Base-by-base conservation (phyloP, 345 rosid species). In the Mercurialis annua region DNA sequence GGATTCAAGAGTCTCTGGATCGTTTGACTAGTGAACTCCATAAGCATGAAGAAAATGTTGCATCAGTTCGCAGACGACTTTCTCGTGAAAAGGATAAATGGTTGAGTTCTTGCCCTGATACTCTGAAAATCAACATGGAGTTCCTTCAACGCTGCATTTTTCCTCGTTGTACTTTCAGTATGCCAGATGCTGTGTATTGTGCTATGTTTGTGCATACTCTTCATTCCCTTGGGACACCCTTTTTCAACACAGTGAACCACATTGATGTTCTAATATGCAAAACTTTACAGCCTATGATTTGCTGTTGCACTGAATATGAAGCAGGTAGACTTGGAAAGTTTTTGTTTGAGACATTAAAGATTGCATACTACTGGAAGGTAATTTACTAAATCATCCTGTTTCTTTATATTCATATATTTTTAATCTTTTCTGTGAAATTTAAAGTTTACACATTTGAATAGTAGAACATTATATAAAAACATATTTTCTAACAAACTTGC, bases 271-370 rank as follows among this genome's bases (percentile, higher is more conserved):
- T 95, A 66, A 90, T 95, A 63, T 95, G 99, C 78, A 95, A 92
- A 76, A 95, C 96, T 24, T 76, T 95, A 36, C 99, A 95, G 84
- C 99, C 99, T 34, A 95, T 95, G 99, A 95, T 95, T 76, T 95
- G 99, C 85, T 95, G 98, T 87, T 90, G 99, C 81, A 95, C 99
- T 48, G 99, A 95, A 77, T 92, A 87, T 76, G 99, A 95, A 82
- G 99, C 81, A 12, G 99, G 99, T 56, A 84, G 98, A 76, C 93
- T 95, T 71, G 97, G 99, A 74, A 87, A 85, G 74, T 95, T 95
- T 82, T 67, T 95, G 77, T 87, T 79, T 66, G 98, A 95, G 84
- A 95, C 99, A 5, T 60, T 95, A 59, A 95, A 92, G 89, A 92
- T 90, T 70, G 98, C 99, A 46, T 95, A 92, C 71, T 74, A 90